Evolutionary conservation across 441 rosid genomes (phyloP), one percentile per base, ranked within the genome.

Genomic region (Hypseocharis bilobata): DNA sequence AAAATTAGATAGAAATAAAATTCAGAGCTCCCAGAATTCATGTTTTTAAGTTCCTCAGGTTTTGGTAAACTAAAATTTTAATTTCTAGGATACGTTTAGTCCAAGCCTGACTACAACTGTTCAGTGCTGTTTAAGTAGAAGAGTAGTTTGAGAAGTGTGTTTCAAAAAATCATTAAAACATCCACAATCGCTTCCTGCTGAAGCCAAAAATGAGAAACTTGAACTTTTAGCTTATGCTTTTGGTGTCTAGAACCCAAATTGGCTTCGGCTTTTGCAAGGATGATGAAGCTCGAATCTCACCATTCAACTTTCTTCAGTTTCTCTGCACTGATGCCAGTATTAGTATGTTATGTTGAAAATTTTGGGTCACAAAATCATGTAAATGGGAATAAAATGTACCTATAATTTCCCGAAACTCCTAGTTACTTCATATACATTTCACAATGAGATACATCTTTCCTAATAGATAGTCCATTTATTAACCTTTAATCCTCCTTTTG

Each of bases 301-400:
- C n/a, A n/a, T n/a, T n/a, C n/a, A n/a, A n/a, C n/a, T n/a, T n/a
- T n/a, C n/a, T n/a, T n/a, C n/a, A n/a, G n/a, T n/a, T n/a, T n/a
- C n/a, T n/a, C 54, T 47, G 54, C 6, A 0, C 34, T 30, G 34
- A 0, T 0, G 34, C 34, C 34, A 3, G 0, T 7, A 30, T 30
- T 30, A 30, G 34, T 7, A 4, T 30, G 6, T 30, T 30, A 30
- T 30, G 6, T 30, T 30, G 6, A 30, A 7, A 7, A 30, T 30
- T 30, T 30, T 30, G 34, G 34, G 34, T 30, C 34, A 30, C 6
- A 4, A 30, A 30, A 30, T 30, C 34, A 30, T 30, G 34, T 47
- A 44, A 44, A 44, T 44, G 51, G 49, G 51, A 64, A 19, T 7
- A 30, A 4, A 69, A 63, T 40, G 17, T 47, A 11, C 60, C 57